Evolutionary conservation across 2,329 filamentous ascomycete genomes (phyloP), one percentile per base, ranked within the genome.

Genomic region (Ramularia collo-cygni): DNA sequence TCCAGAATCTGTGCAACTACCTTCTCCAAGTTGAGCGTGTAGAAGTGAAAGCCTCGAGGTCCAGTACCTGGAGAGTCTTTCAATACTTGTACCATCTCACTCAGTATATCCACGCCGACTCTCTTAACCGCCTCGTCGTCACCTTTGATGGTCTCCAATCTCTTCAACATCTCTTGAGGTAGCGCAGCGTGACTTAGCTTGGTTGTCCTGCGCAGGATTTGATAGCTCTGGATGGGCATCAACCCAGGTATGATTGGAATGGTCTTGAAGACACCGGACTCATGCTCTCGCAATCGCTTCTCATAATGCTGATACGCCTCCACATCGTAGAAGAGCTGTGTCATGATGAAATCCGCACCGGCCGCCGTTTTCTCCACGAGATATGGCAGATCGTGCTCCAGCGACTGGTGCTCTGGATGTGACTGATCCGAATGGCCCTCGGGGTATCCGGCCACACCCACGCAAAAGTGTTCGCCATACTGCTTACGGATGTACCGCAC

Each of bases 311-410:
- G 75, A 60, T 93, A 98, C 13, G 85, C 85, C 3, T 84, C 73
- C 16, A 88, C 75, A 59, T 96, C 88, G 63, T 95, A 98, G 65
- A 95, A 96, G 7, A 98, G 74, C 64, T 98, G 92, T 1, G 92
- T 96, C 86, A 98, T 95, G 64, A 98, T 84, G 59, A 98, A 98
- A 65, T 96, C 89, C 36, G 89, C 92, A 1, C 92, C 92, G 3
- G 92, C 92, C 53, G 82, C 73, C 1, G 83, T 83, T 72, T 98
- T 98, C 52, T 95, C 88, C 8, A 94, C 77, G 38, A 98, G 71
- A 56, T 84, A 94, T 1, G 89, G 85, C 43, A 98, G 66, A 64
- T 98, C 92, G 38, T 69, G 67, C 39, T 63, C 60, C 0, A 75
- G 70, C 51, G 75, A 73, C 58, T 83, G 79, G 47, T 84, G 76